Evolutionary conservation across 2,329 filamentous ascomycete species (phyloP), one percentile per base, ranked within the genome.

Genomic region (Diatrype stigma): DNA sequence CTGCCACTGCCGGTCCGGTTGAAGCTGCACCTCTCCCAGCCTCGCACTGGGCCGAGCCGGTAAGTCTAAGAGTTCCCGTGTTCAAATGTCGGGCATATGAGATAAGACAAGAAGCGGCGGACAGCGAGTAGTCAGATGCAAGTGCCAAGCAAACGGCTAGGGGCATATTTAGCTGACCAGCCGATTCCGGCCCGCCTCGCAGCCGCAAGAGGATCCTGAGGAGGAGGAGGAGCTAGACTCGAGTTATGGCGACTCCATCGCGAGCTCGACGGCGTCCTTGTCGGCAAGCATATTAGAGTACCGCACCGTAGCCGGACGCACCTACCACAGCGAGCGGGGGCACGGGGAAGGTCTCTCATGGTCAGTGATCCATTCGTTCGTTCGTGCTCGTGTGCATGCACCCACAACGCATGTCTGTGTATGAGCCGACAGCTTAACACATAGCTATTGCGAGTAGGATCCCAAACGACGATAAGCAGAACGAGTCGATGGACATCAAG

Each of bases 241-340:
- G 23, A 49, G 40, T 23, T 44, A 44, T 44, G 40, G 40, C 40
- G 40, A 44, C 22, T 44, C 28, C 11, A 34, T 38, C 26, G 38
- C 14, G 21, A 66, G 62, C 47, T 58, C 58, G 19, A 60, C 62
- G 5, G 56, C 58, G 32, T 65, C 62, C 23, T 54, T 66, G 19
- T 60, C 62, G 5, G 57, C 61, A n/a, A 64, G 62, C 42, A 63
- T 66, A 42, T 32, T 66, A 22, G 58, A 66, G 42, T 66, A 66
- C 48, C 56, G 63, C 19, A 64, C 59, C 14, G 51, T 65, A 17
- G 60, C 63, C 35, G 63, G 63, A 17, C 60, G 63, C n/a, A 65
- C 62, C 16, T 66, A 53, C 42, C 62, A 66, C 45, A 60, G 58
- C 52, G 58, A 60, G 42, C 47, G 47, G n/a, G 37, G 34, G 38